Evolutionary conservation across 2,329 filamentous ascomycete species (phyloP).

Genomic region (Dissoconium aciculare): DNA sequence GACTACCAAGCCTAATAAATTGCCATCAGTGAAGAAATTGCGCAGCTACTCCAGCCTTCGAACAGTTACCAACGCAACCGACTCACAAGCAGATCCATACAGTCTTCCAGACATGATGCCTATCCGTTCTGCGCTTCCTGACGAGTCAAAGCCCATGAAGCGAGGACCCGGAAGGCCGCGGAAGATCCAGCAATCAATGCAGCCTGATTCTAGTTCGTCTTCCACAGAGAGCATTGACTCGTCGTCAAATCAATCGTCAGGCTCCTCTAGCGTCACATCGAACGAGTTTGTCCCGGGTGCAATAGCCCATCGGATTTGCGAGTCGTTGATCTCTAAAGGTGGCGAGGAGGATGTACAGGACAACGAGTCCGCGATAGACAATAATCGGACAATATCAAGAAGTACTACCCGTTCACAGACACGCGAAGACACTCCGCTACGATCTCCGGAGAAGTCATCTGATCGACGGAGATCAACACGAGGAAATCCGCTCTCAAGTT

Average conservation of each 20-base stretch:
- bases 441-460: constrained; percentile 7
- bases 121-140: constrained; percentile 7
- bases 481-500: too few species aligned
- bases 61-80: constrained; percentile 16
- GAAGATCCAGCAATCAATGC: constrained; percentile 10
- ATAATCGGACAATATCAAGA: too few species aligned
- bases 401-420: too few species aligned
- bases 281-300: constrained; percentile 17
- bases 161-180: constrained; percentile 14
- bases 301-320: constrained; percentile 19
- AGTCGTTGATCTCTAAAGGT: constrained; percentile 20
- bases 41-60: constrained; percentile 16
- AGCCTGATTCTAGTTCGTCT: constrained; percentile 11
- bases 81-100: constrained; percentile 12
- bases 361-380: too few species aligned
- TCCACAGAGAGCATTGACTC: constrained; percentile 13
- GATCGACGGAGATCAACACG: too few species aligned
- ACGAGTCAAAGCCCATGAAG: constrained; percentile 7
- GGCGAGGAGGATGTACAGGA: too few species aligned
- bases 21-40: constrained; percentile 15
- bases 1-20: constrained; percentile 4
- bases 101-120: constrained; percentile 9
- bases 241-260: constrained; percentile 11
- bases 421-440: constrained; percentile 3
- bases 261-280: constrained; percentile 20